Percentiles rank a stretch among this genome's conserved stretches.
phyloP scores from a whole-genome alignment of 352 stramenopile species.

The Globisporangium ultimum region DNA sequence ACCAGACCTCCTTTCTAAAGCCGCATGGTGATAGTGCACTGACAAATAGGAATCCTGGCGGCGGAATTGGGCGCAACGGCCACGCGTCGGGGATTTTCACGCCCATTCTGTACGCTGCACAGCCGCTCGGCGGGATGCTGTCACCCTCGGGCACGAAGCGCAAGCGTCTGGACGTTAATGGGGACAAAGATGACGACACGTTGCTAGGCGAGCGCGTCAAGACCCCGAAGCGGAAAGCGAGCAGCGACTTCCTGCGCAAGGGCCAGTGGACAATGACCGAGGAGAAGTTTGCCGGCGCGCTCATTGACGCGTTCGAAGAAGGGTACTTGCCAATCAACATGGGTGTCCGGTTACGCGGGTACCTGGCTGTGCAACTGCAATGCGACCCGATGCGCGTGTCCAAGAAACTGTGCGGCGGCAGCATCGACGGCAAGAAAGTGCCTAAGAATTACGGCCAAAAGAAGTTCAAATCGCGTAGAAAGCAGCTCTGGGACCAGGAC shows the following conservation, averaged over 20 bases:
- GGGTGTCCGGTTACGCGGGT: slow-evolving; percentile 65
- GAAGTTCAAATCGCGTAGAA: slow-evolving; percentile 73
- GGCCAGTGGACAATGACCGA: slow-evolving; percentile 73
- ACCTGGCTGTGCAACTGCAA: slow-evolving; percentile 71
- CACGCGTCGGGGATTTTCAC: slow-evolving; percentile 7
- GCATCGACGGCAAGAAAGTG: slow-evolving; percentile 63
- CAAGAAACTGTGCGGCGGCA: slow-evolving; percentile 75
- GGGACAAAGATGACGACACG: not conserved
- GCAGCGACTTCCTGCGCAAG: slow-evolving; percentile 66
- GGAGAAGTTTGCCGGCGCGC: slow-evolving; percentile 15
- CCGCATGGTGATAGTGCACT: not conserved
- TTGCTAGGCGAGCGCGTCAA: slow-evolving; percentile 2
- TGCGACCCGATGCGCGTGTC: slow-evolving; percentile 81
- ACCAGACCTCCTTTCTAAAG: not conserved
- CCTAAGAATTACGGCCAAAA: slow-evolving; percentile 80
- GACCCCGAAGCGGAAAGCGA: slow-evolving; percentile 45
- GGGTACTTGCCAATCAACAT: slow-evolving; percentile 69
- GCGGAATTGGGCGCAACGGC: not conserved
- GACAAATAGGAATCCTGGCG: too few relatives aligned
- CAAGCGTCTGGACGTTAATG: slow-evolving; percentile 7
- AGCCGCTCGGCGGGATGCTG: slow-evolving; percentile 1
- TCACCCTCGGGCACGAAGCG: slow-evolving; percentile 12
- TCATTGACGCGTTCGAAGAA: slow-evolving; percentile 70
- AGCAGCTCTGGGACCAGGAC: slow-evolving; percentile 46
- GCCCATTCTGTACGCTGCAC: slow-evolving; percentile 4